A percentile compares a stretch with the other conserved stretches of the same genome.
phyloP scores from a whole-genome alignment of 2,329 filamentous ascomycete genomes.

The Trichoderma oligosporum region DNA sequence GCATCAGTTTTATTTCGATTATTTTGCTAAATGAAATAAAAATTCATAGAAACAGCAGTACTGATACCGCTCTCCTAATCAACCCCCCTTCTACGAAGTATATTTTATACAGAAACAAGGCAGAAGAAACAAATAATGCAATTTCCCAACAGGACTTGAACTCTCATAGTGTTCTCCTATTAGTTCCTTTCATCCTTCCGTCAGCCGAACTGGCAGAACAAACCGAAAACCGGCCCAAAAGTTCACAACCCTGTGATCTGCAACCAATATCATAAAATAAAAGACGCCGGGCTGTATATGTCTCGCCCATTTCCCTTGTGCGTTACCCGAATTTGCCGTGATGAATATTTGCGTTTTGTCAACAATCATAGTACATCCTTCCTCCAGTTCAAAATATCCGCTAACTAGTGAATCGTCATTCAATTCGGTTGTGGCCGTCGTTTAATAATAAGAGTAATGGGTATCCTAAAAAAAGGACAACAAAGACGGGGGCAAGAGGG shows the following conservation, averaged over 20 bases:
- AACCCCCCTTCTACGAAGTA: too few species aligned
- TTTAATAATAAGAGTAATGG: constrained; percentile 9
- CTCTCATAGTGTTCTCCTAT: background rate
- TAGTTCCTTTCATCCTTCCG: background rate
- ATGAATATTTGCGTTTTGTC: constrained; percentile 20
- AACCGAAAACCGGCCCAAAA: background rate
- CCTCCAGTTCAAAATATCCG: constrained; percentile 6
- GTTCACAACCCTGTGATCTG: too few species aligned
- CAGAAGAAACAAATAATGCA: background rate
- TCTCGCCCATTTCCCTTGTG: constrained; percentile 21
- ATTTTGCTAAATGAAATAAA: background rate
- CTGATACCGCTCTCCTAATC: background rate
- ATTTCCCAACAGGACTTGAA: background rate
- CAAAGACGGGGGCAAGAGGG: background rate
- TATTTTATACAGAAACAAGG: background rate
- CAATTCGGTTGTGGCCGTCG: background rate
- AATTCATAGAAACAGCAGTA: background rate
- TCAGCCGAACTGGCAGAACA: constrained; percentile 9
- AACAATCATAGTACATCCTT: constrained; percentile 24
- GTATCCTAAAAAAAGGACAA: constrained; percentile 18
- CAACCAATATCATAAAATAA: constrained; percentile 9
- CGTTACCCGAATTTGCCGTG: constrained; percentile 22
- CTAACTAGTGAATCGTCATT: background rate
- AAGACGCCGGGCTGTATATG: constrained; percentile 29
- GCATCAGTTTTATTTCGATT: background rate